Conservation (phyloP, 352 stramenopile species). For the Halophytophthora batemanensis region DNA sequence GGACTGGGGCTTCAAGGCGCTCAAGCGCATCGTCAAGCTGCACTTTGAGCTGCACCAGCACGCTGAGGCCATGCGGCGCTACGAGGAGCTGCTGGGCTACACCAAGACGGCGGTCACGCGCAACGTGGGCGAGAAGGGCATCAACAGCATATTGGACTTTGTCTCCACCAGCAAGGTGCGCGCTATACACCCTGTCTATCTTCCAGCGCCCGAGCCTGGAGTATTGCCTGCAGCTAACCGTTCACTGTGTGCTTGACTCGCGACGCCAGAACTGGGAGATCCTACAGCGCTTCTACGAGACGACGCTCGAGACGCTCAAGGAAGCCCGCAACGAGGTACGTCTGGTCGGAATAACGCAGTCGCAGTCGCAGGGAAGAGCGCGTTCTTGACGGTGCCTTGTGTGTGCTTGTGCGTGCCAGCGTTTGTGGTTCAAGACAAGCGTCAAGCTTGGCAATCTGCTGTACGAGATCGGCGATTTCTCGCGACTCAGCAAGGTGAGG, state of each 20-base stretch:
- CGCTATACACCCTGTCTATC: not conserved
- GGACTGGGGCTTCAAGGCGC: slow-evolving; percentile 93
- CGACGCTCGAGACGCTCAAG: slow-evolving; percentile 81
- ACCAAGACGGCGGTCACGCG: slow-evolving; percentile 87
- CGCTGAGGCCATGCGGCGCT: slow-evolving; percentile 74
- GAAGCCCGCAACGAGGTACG: slow-evolving; percentile 72
- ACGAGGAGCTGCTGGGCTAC: slow-evolving; percentile 89
- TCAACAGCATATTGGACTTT: slow-evolving; percentile 95
- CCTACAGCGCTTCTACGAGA: slow-evolving; percentile 84
- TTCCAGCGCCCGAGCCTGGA: not conserved
- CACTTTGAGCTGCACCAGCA: slow-evolving; percentile 76
- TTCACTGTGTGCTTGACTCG: not conserved
- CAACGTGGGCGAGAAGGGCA: slow-evolving; percentile 94
- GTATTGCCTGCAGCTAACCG: not conserved
- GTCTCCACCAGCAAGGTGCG: slow-evolving; percentile 84
- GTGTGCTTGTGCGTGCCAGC: slow-evolving; percentile 22
- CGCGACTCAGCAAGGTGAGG: slow-evolving; percentile 58
- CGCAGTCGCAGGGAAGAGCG: no score
- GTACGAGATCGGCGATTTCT: slow-evolving; percentile 81
- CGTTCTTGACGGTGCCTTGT: not conserved
- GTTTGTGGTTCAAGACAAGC: slow-evolving; percentile 96
- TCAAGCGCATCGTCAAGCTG: slow-evolving; percentile 95
- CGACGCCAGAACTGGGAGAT: slow-evolving; percentile 71
- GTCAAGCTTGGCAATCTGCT: slow-evolving; percentile 93
- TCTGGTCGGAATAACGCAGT: no score